These are phyloP conservation scores for Neopestalotiopsis rosae DNA, from an alignment of 2,329 filamentous ascomycete genomes.

Conservation along the genomic window DNA sequence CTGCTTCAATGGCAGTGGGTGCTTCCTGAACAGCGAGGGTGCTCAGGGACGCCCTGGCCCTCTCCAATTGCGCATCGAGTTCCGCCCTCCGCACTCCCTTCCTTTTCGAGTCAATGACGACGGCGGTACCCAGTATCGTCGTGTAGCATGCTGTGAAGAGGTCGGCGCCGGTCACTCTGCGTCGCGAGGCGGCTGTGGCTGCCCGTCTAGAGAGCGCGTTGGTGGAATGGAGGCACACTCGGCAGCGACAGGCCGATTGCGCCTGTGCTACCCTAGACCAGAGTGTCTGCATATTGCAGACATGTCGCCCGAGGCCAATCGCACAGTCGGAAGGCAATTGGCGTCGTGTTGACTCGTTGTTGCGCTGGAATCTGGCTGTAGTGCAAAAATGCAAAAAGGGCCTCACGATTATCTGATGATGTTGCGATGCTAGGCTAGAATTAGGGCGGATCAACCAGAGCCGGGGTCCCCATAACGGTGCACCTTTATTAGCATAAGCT, in stretches of 20 bases:
- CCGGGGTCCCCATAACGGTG: not conserved
- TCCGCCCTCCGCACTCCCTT: constrained; percentile 64
- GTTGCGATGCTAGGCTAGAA: not conserved
- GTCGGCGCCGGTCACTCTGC: constrained; percentile 56
- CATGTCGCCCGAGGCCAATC: constrained; percentile 30
- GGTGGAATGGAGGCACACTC: constrained; percentile 60
- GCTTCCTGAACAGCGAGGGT: constrained; percentile 41
- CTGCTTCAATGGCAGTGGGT: not conserved
- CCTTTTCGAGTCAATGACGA: constrained; percentile 63
- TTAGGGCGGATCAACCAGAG: constrained; percentile 13
- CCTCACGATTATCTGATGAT: constrained; percentile 10
- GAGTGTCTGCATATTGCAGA: constrained; percentile 66
- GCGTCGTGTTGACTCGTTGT: constrained; percentile 7
- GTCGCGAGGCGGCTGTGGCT: constrained; percentile 54
- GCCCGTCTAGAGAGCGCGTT: constrained; percentile 55
- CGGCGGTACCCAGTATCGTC: constrained; percentile 68
- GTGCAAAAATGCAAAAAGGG: not conserved
- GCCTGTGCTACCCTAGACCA: constrained; percentile 71
- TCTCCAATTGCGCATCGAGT: constrained; percentile 66
- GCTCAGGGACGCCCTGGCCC: constrained; percentile 54
- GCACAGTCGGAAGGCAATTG: constrained; percentile 22
- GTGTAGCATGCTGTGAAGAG: constrained; percentile 72
- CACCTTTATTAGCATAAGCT: not conserved
- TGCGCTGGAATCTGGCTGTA: not conserved
- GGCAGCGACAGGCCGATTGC: constrained; percentile 65